Evolutionary conservation across 495 filamentous ascomycete species (phyloP).

Genomic region (Penicillium manginii): DNA sequence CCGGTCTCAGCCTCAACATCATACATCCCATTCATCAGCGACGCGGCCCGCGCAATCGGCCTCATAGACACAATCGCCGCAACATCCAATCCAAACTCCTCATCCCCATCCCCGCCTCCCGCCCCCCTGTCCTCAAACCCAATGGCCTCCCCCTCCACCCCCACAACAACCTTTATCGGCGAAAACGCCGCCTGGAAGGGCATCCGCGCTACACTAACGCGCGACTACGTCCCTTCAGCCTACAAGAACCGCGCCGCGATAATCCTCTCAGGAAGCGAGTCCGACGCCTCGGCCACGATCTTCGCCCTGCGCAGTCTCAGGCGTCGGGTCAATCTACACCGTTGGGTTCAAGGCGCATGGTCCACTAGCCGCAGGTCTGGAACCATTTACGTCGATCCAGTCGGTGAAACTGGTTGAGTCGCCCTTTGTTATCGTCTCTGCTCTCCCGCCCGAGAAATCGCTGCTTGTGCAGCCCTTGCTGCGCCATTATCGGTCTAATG

Average conservation of each 20-base stretch:
- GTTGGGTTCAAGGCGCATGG: conserved; percentile 77
- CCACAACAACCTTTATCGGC: conserved; percentile 58
- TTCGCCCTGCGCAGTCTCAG: conserved; percentile 77
- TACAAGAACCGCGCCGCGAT: conserved; percentile 76
- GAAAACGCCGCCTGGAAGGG: conserved; percentile 86
- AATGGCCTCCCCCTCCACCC: conserved; percentile 15
- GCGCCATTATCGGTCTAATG: conserved; percentile 59
- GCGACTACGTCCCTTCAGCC: conserved; percentile 80
- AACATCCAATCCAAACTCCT: conserved; percentile 21
- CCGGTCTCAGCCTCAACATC: conserved; percentile 53
- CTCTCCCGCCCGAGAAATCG: conserved; percentile 75
- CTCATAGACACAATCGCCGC: conserved; percentile 80
- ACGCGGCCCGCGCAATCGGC: conserved; percentile 74
- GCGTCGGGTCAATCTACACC: conserved; percentile 77
- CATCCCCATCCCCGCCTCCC: too few relatives aligned
- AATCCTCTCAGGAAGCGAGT: conserved; percentile 65
- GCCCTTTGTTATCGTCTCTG: conserved; percentile 80
- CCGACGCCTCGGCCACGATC: conserved; percentile 74
- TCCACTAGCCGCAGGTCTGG: conserved; percentile 63
- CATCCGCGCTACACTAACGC: conserved; percentile 75
- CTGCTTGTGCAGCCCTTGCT: conserved; percentile 78
- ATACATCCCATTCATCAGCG: conserved; percentile 66
- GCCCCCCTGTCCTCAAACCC: too few relatives aligned
- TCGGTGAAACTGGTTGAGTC: conserved; percentile 73
- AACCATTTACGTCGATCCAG: conserved; percentile 80